phyloP scores from a whole-genome alignment of 2,329 filamentous ascomycete genomes.

The Trichoderma hamatum region DNA sequence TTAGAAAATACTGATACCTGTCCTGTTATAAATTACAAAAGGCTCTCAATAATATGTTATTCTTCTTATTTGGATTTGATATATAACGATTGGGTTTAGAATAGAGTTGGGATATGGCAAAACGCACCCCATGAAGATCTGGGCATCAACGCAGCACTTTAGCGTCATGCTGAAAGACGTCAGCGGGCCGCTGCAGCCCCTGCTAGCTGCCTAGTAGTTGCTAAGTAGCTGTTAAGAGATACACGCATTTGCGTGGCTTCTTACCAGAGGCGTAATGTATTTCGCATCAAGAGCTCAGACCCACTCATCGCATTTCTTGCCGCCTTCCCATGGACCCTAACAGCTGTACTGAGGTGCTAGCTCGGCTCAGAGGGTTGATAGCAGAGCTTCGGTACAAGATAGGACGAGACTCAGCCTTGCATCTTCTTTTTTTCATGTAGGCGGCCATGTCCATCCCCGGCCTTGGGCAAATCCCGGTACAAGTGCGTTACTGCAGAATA shows the following conservation, averaged over 20 bases:
- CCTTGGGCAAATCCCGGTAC: conserved; percentile 66
- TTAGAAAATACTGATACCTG: background rate
- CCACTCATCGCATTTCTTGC: conserved; percentile 13
- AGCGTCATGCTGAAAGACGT: conserved; percentile 25
- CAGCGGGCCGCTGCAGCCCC: conserved; percentile 7
- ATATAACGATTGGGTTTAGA: background rate
- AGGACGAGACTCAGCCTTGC: background rate
- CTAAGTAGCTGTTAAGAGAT: background rate
- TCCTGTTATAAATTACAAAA: background rate
- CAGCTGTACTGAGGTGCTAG: background rate
- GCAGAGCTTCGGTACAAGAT: background rate
- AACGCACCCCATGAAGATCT: background rate
- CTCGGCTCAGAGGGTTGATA: background rate
- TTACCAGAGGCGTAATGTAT: background rate
- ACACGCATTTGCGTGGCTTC: fast-evolving
- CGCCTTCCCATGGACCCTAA: background rate
- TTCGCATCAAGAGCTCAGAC: background rate
- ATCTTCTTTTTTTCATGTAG: conserved; percentile 38
- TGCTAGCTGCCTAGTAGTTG: background rate
- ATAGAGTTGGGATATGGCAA: background rate
- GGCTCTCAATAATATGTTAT: too few relatives aligned
- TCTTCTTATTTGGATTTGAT: too few relatives aligned
- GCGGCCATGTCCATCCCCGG: conserved; percentile 71
- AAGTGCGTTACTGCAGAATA: conserved; percentile 46
- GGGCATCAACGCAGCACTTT: conserved; percentile 14